phyloP scores from a whole-genome alignment of 345 rosid species.

The Ricinus communis region DNA sequence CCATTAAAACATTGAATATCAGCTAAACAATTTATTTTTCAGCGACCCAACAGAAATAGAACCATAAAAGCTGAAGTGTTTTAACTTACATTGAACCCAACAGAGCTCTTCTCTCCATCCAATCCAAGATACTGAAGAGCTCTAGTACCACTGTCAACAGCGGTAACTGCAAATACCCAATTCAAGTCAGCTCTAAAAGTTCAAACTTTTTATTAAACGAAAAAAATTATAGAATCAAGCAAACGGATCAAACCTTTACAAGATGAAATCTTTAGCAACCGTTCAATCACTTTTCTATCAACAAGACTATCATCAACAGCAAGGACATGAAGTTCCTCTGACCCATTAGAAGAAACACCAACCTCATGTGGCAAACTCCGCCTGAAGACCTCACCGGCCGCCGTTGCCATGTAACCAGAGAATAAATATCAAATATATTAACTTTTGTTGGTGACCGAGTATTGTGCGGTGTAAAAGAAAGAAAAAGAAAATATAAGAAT shows the following conservation, averaged over 20 bases:
- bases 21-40: conserved; percentile 2
- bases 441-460: too few relatives aligned
- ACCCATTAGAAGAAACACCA: conserved; percentile 17
- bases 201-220: neutral
- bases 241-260: conserved; percentile 58
- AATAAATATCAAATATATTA: neutral
- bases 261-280: conserved; percentile 68
- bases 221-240: too few relatives aligned
- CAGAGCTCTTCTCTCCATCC: conserved; percentile 62
- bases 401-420: conserved; percentile 28
- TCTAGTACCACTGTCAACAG: conserved; percentile 68
- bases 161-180: conserved; percentile 49
- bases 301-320: conserved; percentile 89
- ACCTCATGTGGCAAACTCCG: conserved; percentile 13
- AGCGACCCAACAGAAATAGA: conserved; percentile 18
- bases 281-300: conserved; percentile 76
- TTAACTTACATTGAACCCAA: conserved; percentile 59
- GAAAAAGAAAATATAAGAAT: neutral
- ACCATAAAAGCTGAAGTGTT: neutral
- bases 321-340: conserved; percentile 79
- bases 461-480: neutral
- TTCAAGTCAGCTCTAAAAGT: neutral
- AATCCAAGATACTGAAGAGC: conserved; percentile 78
- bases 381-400: conserved; percentile 39
- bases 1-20: neutral